Evolutionary conservation across 805 yeast genomes (phyloP), one percentile per base, ranked within the genome.

Genomic region (Alloascoidea africana): DNA sequence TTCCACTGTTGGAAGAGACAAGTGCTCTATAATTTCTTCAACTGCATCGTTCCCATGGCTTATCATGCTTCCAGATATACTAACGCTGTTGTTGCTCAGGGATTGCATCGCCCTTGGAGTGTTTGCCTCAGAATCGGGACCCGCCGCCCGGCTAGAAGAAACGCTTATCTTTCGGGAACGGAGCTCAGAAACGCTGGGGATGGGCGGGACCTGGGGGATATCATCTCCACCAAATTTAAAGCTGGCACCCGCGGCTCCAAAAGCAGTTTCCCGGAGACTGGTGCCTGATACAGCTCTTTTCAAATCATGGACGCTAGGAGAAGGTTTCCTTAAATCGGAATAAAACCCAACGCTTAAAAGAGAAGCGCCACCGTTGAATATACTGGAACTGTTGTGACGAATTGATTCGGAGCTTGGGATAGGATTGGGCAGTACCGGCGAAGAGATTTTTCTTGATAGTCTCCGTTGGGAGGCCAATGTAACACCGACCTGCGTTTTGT

Each of bases 251-350:
- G n/a, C 8, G n/a, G 8, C n/a, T n/a, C 30, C 30, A 23, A n/a
- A 8, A 23, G n/a, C 30, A n/a, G 13, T 8, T 8, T 23, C 30
- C 8, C 30, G 30, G n/a, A 23, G 30, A 23, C n/a, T 23, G 30
- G 30, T 23, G n/a, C 30, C 30, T 8, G 30, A 23, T n/a, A 23
- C n/a, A 8, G 30, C 30, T 23, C n/a, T 23, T n/a, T 23, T 23
- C n/a, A 23, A 23, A 23, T 23, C 30, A n/a, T 23, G 30, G n/a
- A 23, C 30, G n/a, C 30, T 23, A 8, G 30, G 30, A n/a, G n/a
- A n/a, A 8, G 30, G 30, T n/a, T 23, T 23, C 30, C 30, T 23
- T 8, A 8, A 8, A 23, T 23, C n/a, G 8, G 30, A 23, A n/a
- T n/a, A n/a, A n/a, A n/a, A n/a, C n/a, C n/a, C n/a, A n/a, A n/a